These are phyloP conservation scores for Astraeus odoratus DNA, from an alignment of 768 basidiomycete species.

Conservation along the genomic window DNA sequence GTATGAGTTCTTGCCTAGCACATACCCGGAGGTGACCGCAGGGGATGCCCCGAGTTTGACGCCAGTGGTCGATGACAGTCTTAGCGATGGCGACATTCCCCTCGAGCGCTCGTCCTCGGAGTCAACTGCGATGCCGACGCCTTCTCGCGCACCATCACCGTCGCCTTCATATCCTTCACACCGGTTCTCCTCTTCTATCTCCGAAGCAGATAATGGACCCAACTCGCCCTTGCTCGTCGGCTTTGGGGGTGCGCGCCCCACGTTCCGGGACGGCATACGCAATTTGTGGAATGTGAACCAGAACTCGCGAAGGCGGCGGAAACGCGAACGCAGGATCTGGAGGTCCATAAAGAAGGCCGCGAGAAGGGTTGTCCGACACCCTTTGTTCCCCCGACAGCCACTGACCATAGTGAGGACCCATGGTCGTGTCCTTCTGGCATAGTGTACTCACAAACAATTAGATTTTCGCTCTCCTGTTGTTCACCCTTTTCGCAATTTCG, in stretches of 20 bases:
- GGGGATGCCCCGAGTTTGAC: constrained; percentile 10
- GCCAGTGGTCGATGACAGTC: constrained; percentile 7
- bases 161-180: constrained; percentile 46
- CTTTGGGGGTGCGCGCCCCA: constrained; percentile 18
- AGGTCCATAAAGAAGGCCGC: constrained; percentile 49
- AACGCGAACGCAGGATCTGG: constrained; percentile 38
- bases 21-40: constrained; percentile 36
- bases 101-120: constrained; percentile 20
- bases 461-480: constrained; percentile 66
- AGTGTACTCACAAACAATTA: constrained; percentile 25
- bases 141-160: constrained; percentile 60
- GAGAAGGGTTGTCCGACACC: constrained; percentile 56
- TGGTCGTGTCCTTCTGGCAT: neutral
- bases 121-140: constrained; percentile 43
- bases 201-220: constrained; percentile 59
- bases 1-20: constrained; percentile 40
- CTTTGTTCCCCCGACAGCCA: constrained; percentile 73
- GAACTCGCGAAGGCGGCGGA: constrained; percentile 44
- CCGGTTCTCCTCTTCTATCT: constrained; percentile 46
- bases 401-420: constrained; percentile 62
- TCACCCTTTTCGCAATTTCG: constrained; percentile 75
- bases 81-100: constrained; percentile 14
- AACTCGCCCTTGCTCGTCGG: constrained; percentile 37
- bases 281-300: constrained; percentile 48
- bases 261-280: constrained; percentile 40